Percentiles rank a stretch among this genome's conserved stretches.
phyloP scores from a whole-genome alignment of 2,329 filamentous ascomycete species.

The Emergomyces orientalis region DNA sequence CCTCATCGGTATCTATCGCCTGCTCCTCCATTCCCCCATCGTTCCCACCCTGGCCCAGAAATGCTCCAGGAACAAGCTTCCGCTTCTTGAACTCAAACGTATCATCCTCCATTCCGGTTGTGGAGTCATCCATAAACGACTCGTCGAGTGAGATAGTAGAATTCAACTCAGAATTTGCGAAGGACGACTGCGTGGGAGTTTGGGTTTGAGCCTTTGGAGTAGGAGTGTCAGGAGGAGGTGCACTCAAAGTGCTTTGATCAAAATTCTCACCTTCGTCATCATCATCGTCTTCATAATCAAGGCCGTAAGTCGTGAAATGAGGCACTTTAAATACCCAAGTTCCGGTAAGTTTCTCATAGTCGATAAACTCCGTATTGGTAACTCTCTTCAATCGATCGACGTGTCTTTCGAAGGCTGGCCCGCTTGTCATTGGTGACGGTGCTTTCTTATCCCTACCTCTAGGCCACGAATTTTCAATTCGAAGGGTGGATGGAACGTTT shows the following conservation, averaged over 20 bases:
- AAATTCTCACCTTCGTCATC: slow-evolving; percentile 43
- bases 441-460: slow-evolving; percentile 54
- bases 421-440: slow-evolving; percentile 48
- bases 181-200: slow-evolving; percentile 19
- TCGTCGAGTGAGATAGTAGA: slow-evolving; percentile 35
- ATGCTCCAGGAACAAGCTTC: slow-evolving; percentile 64
- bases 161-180: slow-evolving; percentile 29
- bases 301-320: slow-evolving; percentile 91
- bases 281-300: slow-evolving; percentile 67
- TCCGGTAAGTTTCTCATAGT: slow-evolving; percentile 69
- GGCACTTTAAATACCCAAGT: slow-evolving; percentile 89
- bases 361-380: slow-evolving; percentile 67
- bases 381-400: slow-evolving; percentile 71
- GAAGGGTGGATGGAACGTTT: slow-evolving; percentile 81
- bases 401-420: slow-evolving; percentile 68
- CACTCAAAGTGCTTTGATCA: slow-evolving; percentile 44
- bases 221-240: slow-evolving; percentile 40
- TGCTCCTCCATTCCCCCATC: slow-evolving; percentile 37
- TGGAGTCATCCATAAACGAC: slow-evolving; percentile 30
- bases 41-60: slow-evolving; percentile 55
- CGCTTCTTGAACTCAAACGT: slow-evolving; percentile 49
- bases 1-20: slow-evolving; percentile 35
- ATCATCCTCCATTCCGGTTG: slow-evolving; percentile 42
- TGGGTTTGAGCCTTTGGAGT: slow-evolving; percentile 33
- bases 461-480: slow-evolving; percentile 89